Evolutionary conservation across 139 green algal species (phyloP).

Genomic region (Coelastrella sp.): DNA sequence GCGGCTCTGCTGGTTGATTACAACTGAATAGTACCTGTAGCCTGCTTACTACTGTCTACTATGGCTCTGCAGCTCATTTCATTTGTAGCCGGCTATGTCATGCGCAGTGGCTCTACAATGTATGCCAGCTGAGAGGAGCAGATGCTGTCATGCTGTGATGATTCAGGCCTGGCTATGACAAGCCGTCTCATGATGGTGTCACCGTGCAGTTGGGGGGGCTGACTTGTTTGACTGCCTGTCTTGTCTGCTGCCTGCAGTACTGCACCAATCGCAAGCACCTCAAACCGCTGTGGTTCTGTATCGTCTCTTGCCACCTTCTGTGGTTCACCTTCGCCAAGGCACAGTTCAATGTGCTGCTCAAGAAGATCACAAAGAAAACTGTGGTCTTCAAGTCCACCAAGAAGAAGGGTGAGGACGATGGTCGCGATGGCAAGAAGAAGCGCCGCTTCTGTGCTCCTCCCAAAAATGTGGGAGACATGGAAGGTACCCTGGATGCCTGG

Average conservation of each 20-base stretch:
- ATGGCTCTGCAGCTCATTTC: too few species aligned
- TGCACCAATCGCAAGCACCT: slow-evolving; percentile 56
- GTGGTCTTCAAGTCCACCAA: slow-evolving; percentile 59
- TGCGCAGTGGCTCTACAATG: too few species aligned
- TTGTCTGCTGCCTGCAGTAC: slow-evolving; percentile 43
- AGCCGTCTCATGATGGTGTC: neutral
- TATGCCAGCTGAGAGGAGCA: too few species aligned
- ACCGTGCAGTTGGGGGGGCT: neutral
- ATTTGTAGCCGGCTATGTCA: too few species aligned
- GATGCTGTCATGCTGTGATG: too few species aligned
- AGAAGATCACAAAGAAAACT: slow-evolving; percentile 49
- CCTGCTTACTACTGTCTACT: too few species aligned
- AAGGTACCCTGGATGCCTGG: slow-evolving; percentile 54
- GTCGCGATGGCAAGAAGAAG: slow-evolving; percentile 32
- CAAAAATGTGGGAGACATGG: slow-evolving; percentile 52
- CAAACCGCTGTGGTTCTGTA: slow-evolving; percentile 59
- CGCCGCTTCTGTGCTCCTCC: slow-evolving; percentile 37
- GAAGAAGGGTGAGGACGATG: slow-evolving; percentile 59
- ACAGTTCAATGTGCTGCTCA: slow-evolving; percentile 50
- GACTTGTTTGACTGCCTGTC: neutral
- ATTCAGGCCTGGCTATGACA: neutral
- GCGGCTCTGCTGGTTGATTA: neutral
- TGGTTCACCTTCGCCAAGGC: slow-evolving; percentile 59
- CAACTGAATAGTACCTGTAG: neutral
- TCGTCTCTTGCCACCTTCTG: slow-evolving; percentile 57